phyloP scores from a whole-genome alignment of 2,329 filamentous ascomycete species.

The Diplodia scrobiculata region DNA sequence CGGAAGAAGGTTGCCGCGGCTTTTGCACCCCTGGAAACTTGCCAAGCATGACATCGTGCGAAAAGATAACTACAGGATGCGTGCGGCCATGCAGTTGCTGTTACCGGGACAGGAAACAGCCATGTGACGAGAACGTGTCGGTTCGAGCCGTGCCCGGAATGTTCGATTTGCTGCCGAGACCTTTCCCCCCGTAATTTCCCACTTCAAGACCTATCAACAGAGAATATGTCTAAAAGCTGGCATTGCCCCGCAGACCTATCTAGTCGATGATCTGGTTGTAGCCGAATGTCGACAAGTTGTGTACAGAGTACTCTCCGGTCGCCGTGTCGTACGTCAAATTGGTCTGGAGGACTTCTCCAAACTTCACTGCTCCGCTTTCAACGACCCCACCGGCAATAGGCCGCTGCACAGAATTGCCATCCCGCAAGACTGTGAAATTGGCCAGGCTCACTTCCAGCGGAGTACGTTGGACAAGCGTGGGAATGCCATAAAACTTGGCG shows the following conservation, averaged over 20 bases:
- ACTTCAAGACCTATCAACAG: not conserved
- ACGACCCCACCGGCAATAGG: slow-evolving; percentile 55
- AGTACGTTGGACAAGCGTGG: slow-evolving; percentile 62
- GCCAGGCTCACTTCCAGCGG: slow-evolving; percentile 66
- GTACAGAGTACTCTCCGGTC: slow-evolving; percentile 38
- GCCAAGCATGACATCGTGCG: not conserved
- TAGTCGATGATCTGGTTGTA: slow-evolving; percentile 20
- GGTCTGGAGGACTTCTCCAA: slow-evolving; percentile 43
- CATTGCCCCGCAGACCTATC: not conserved
- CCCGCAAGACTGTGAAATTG: slow-evolving; percentile 67
- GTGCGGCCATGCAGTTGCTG: not conserved
- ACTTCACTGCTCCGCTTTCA: slow-evolving; percentile 60
- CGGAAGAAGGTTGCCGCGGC: not conserved
- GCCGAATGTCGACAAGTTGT: slow-evolving; percentile 21
- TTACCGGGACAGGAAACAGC: not conserved
- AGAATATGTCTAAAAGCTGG: not conserved
- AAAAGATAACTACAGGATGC: not conserved
- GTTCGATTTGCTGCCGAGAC: not conserved
- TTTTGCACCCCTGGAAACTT: not conserved
- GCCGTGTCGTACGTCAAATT: slow-evolving; percentile 42
- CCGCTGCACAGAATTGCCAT: slow-evolving; percentile 61
- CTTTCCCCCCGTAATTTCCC: not conserved
- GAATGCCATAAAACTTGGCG: slow-evolving; percentile 67
- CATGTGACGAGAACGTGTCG: slow-evolving; percentile 8
- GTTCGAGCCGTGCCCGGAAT: not conserved